These are phyloP conservation scores for Phaeosphaeria sp. DNA, from an alignment of 2,329 filamentous ascomycete genomes.

Conservation along the genomic window DNA sequence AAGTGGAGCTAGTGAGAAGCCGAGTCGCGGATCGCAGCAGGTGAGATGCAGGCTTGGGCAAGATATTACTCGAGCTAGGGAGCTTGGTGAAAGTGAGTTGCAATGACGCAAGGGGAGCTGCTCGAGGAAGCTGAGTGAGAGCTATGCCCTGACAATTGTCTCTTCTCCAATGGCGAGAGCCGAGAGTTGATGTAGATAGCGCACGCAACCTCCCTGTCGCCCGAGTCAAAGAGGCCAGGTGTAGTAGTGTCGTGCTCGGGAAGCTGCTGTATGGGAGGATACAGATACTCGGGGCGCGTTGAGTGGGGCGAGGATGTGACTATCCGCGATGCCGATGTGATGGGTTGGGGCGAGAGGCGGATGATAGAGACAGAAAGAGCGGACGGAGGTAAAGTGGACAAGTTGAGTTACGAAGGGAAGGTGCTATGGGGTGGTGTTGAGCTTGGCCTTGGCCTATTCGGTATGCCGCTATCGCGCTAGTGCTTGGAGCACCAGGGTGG, in stretches of 20 bases:
- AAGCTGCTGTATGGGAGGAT: background rate
- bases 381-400: constrained; percentile 14
- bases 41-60: background rate
- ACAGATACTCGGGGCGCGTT: constrained; percentile 8
- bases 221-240: constrained; percentile 30
- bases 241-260: constrained; percentile 9
- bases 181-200: constrained; percentile 11
- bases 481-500: constrained; percentile 11
- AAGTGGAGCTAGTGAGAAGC: background rate
- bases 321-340: constrained; percentile 1
- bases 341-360: background rate
- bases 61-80: constrained; percentile 9
- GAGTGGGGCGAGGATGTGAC: background rate
- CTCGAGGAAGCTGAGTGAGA: constrained; percentile 14
- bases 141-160: constrained; percentile 8
- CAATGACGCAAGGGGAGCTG: constrained; percentile 21
- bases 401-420: constrained; percentile 26
- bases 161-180: constrained; percentile 7
- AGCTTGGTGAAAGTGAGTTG: constrained; percentile 9
- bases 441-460: constrained; percentile 26
- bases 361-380: constrained; percentile 3
- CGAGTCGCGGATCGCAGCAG: background rate
- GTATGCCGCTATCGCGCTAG: constrained; percentile 26
- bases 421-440: constrained; percentile 30
- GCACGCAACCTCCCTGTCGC: constrained; percentile 9